Evolutionary conservation across 148 eudicot species (phyloP).

Genomic region (Persicaria tinctoria): DNA sequence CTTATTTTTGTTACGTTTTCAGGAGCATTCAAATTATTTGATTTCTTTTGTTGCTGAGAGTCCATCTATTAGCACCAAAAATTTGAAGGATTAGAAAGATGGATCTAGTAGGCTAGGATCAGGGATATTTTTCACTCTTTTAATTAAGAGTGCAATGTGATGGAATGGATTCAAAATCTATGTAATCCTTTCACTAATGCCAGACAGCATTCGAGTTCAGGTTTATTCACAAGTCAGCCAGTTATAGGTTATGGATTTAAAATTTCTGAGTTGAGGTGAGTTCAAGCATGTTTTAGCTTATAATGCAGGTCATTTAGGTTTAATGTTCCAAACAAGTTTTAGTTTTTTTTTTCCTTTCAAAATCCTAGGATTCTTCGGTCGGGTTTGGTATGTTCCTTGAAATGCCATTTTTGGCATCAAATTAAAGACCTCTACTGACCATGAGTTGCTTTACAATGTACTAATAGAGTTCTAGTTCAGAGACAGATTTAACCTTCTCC

Average conservation of each 20-base stretch:
- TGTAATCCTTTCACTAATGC: neutral
- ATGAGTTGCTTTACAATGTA: neutral
- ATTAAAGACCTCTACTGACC: neutral
- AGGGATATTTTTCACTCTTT: neutral
- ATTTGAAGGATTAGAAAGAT: neutral
- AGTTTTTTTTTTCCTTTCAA: neutral
- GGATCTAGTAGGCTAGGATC: neutral
- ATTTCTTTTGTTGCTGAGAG: neutral
- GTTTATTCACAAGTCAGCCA: neutral
- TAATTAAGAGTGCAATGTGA: neutral
- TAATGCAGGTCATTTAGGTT: neutral
- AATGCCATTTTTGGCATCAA: neutral
- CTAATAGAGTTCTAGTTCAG: neutral
- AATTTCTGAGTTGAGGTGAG: neutral
- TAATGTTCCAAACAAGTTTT: neutral
- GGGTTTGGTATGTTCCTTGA: neutral
- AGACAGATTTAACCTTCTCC: neutral
- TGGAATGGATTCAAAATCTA: neutral
- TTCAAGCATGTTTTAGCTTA: neutral
- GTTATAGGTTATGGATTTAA: neutral
- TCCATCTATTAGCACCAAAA: neutral
- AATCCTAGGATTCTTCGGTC: neutral
- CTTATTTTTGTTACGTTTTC: neutral
- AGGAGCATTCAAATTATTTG: neutral
- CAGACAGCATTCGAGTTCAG: neutral